These are phyloP conservation scores for Kregervanrija pseudodelftensis DNA, from an alignment of 805 yeast species.

Conservation along the genomic window DNA sequence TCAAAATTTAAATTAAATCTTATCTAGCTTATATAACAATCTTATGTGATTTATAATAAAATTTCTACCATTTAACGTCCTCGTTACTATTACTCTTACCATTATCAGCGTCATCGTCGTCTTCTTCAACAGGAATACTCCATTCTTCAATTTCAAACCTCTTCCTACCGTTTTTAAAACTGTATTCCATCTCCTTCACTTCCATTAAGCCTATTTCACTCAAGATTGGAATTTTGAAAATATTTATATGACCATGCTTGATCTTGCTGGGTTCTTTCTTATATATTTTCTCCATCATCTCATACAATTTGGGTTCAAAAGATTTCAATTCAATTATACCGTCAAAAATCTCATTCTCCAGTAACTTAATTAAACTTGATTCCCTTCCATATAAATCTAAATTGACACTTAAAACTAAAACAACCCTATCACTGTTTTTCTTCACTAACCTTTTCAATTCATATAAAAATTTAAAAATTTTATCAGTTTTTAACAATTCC, in stretches of 20 bases:
- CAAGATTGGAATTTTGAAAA: conserved; percentile 63
- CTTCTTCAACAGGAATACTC: conserved; percentile 96
- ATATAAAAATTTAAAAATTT: conserved; percentile 55
- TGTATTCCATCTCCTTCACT: conserved; percentile 64
- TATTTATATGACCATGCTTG: conserved; percentile 80
- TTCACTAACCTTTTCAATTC: conserved; percentile 48
- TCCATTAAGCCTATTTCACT: conserved; percentile 79
- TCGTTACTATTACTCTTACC: not conserved
- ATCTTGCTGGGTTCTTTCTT: conserved; percentile 66
- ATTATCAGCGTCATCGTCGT: conserved; percentile 15
- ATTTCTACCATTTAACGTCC: too few species aligned
- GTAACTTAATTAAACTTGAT: conserved; percentile 36
- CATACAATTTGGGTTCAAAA: conserved; percentile 65
- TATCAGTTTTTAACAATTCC: conserved; percentile 27
- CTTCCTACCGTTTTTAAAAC: conserved; percentile 78
- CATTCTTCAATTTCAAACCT: conserved; percentile 85
- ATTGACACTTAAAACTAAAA: conserved; percentile 53
- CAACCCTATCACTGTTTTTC: conserved; percentile 29
- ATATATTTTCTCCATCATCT: conserved; percentile 60
- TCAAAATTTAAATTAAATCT: conserved; percentile 11
- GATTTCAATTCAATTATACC: conserved; percentile 72
- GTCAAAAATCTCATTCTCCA: conserved; percentile 54
- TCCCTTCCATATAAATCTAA: conserved; percentile 59
- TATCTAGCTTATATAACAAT: too few species aligned
- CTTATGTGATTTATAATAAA: too few species aligned